Evolutionary conservation across 208 protist species (phyloP).

Genomic region (Crithidia fasciculata): DNA sequence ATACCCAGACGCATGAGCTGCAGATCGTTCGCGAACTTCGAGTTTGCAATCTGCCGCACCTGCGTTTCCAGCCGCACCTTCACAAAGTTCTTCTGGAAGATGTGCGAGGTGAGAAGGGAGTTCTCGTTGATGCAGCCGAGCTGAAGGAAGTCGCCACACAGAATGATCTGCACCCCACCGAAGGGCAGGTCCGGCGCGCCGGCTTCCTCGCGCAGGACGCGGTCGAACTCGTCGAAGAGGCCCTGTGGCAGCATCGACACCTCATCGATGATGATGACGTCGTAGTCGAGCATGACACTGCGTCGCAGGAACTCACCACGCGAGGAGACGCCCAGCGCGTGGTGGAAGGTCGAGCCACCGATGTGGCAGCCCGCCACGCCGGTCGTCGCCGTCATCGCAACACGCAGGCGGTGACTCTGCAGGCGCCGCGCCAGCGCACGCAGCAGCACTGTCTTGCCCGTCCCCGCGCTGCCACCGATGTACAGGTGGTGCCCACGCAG

Average conservation of each 20-base stretch:
- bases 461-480: conserved; percentile 90
- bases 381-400: conserved; percentile 91
- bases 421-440: conserved; percentile 72
- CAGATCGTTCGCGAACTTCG: conserved; percentile 71
- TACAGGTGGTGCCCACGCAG: conserved; percentile 86
- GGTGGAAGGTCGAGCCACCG: conserved; percentile 91
- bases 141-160: conserved; percentile 94
- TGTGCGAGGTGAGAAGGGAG: conserved; percentile 66
- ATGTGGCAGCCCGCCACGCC: conserved; percentile 92
- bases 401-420: conserved; percentile 76
- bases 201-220: conserved; percentile 77
- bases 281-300: conserved; percentile 75
- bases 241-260: conserved; percentile 89
- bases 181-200: conserved; percentile 88
- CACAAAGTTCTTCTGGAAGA: conserved; percentile 83
- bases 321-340: conserved; percentile 80
- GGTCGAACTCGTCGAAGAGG: conserved; percentile 91
- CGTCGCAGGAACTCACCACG: conserved; percentile 83
- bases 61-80: conserved; percentile 76
- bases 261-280: conserved; percentile 94
- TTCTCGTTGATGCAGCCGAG: conserved; percentile 88
- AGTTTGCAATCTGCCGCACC: conserved; percentile 70
- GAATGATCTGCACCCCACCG: conserved; percentile 93
- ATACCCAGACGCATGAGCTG: conserved; percentile 78
- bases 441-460: conserved; percentile 89